phyloP scores from a whole-genome alignment of 1,284 basidiomycete species.

The Puccinia novopanici region DNA sequence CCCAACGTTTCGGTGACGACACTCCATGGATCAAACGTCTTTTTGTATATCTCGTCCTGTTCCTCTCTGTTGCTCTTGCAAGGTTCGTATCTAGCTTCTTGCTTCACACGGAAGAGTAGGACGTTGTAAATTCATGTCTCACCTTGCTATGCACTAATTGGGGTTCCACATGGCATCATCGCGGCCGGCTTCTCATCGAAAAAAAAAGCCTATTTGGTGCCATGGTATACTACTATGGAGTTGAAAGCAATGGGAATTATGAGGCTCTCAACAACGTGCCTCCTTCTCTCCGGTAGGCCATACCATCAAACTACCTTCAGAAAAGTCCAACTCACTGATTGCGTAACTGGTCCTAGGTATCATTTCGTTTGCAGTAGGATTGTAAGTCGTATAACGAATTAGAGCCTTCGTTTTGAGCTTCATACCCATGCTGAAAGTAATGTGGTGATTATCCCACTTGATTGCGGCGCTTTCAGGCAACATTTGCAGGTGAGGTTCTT shows the following conservation, averaged over 20 bases:
- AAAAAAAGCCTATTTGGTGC: not conserved
- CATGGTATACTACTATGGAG: conserved; percentile 15
- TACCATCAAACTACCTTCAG: not conserved
- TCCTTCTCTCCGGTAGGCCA: not conserved
- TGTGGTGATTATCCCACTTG: not conserved
- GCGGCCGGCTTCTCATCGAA: not conserved
- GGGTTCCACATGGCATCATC: not conserved
- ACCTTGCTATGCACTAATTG: not conserved
- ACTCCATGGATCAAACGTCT: not conserved
- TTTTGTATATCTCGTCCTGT: conserved; percentile 25
- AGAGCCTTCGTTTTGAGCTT: not conserved
- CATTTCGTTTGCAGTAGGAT: conserved; percentile 4
- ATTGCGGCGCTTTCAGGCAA: not conserved
- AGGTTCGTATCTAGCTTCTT: not conserved
- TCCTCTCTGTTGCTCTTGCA: not conserved
- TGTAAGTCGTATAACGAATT: not conserved
- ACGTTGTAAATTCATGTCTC: not conserved
- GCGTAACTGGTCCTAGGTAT: not conserved
- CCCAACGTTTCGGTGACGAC: conserved; percentile 23
- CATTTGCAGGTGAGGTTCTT: conserved; percentile 4
- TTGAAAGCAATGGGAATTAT: conserved; percentile 22
- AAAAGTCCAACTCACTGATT: not conserved
- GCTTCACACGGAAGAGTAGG: not conserved
- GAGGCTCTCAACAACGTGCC: not conserved
- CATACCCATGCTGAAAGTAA: not conserved